Conservation (phyloP, 495 filamentous ascomycete genomes). For the Penicillium lividum region DNA sequence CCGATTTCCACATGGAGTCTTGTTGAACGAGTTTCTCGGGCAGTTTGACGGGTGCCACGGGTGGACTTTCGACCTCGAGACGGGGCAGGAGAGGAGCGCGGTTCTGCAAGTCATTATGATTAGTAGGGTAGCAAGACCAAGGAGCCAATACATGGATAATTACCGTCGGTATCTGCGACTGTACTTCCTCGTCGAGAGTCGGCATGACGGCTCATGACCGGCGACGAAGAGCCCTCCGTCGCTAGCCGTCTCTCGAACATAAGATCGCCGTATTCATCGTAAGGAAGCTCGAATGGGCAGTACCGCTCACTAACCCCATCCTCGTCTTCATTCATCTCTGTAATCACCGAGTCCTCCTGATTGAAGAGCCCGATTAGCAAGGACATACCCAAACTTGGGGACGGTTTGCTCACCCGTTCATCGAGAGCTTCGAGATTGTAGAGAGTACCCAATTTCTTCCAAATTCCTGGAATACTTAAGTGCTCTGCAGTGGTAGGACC, state of each 20-base stretch:
- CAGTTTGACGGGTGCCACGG: slow-evolving; percentile 37
- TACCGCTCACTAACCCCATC: slow-evolving; percentile 56
- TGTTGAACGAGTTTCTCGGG: slow-evolving; percentile 46
- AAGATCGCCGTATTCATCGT: slow-evolving; percentile 71
- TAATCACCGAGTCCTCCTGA: slow-evolving; percentile 51
- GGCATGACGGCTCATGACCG: slow-evolving; percentile 50
- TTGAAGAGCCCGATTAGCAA: slow-evolving; percentile 8
- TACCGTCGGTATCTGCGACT: slow-evolving; percentile 57
- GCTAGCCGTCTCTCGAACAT: slow-evolving; percentile 70
- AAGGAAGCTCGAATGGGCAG: slow-evolving; percentile 73
- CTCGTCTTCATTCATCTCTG: slow-evolving; percentile 63
- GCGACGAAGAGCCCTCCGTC: slow-evolving; percentile 58
- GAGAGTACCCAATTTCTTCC: slow-evolving; percentile 78
- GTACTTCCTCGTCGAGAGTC: slow-evolving; percentile 47
- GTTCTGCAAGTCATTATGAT: slow-evolving; percentile 31
- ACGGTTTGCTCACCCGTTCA: slow-evolving; percentile 61
- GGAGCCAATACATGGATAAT: slow-evolving; percentile 6
- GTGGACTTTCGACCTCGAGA: slow-evolving; percentile 46
- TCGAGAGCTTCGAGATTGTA: slow-evolving; percentile 90
- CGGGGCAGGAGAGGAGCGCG: slow-evolving; percentile 51
- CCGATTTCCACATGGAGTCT: slow-evolving; percentile 46
- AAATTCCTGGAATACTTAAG: slow-evolving; percentile 86
- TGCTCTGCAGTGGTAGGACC: slow-evolving; percentile 66
- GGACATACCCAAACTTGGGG: not conserved
- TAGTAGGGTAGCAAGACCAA: not conserved